Conservation (phyloP, 805 yeast species). For the Sugiyamaella boreocaroliniensis region DNA sequence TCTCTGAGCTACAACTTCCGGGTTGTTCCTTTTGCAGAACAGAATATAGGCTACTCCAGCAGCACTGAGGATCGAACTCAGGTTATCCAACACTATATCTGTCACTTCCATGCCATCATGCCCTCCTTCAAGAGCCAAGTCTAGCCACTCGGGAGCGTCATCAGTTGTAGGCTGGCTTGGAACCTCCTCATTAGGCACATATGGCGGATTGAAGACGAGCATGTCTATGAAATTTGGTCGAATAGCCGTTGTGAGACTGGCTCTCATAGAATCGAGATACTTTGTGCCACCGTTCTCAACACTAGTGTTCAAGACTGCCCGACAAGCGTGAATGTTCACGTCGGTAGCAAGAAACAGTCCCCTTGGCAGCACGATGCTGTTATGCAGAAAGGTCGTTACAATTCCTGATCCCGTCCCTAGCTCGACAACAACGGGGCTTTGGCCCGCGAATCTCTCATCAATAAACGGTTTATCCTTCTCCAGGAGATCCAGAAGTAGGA, state of each 20-base stretch:
- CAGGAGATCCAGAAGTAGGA: slow-evolving; percentile 70
- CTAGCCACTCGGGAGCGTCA: slow-evolving; percentile 66
- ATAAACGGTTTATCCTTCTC: slow-evolving; percentile 50
- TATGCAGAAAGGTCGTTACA: slow-evolving; percentile 68
- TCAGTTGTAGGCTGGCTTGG: slow-evolving; percentile 57
- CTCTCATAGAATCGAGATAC: slow-evolving; percentile 46
- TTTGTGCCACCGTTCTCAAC: slow-evolving; percentile 22
- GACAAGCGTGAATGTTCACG: slow-evolving; percentile 71
- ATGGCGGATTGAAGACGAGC: slow-evolving; percentile 89
- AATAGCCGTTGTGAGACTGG: slow-evolving; percentile 50
- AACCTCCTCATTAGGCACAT: slow-evolving; percentile 71
- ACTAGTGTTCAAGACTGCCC: slow-evolving; percentile 43
- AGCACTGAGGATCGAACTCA: slow-evolving; percentile 47
- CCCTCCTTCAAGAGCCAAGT: slow-evolving; percentile 87
- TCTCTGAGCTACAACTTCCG: slow-evolving; percentile 46
- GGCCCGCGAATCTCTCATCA: slow-evolving; percentile 1
- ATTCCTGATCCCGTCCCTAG: slow-evolving; percentile 92
- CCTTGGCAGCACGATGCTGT: slow-evolving; percentile 42
- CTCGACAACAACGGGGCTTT: slow-evolving; percentile 50
- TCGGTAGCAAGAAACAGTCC: slow-evolving; percentile 66
- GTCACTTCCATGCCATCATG: slow-evolving; percentile 86
- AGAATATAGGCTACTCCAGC: slow-evolving; percentile 78
- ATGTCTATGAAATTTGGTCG: slow-evolving; percentile 51
- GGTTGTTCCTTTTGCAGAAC: slow-evolving; percentile 87
- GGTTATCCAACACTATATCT: slow-evolving; percentile 46